These are phyloP conservation scores for Oryza brachyantha DNA, from an alignment of 176 grass and related monocot genomes.

Conservation along the genomic window DNA sequence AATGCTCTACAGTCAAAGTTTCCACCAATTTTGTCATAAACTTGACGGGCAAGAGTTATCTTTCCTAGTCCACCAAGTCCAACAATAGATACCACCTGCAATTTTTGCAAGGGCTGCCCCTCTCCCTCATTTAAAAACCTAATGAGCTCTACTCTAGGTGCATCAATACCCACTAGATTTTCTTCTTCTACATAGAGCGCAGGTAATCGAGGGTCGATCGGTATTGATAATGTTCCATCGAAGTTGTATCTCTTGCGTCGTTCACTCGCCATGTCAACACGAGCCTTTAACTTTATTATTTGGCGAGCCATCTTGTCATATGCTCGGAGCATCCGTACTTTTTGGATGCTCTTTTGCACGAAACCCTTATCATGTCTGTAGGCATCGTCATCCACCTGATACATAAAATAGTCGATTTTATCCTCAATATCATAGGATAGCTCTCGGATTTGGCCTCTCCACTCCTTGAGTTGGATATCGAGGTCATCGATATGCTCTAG, in stretches of 20 bases:
- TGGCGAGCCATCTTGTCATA: neutral
- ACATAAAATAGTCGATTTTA: no score
- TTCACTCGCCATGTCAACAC: neutral
- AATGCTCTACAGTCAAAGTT: neutral
- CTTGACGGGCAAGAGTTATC: neutral
- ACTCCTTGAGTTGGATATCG: no score
- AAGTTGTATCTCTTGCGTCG: neutral
- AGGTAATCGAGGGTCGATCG: neutral
- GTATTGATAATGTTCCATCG: neutral
- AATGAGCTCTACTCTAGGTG: neutral
- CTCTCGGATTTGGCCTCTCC: no score
- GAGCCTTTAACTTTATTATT: neutral
- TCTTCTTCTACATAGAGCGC: neutral
- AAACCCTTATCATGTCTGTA: neutral
- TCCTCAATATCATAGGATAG: no score
- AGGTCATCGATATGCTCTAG: neutral
- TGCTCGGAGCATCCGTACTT: neutral
- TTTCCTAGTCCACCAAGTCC: neutral
- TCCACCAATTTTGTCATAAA: neutral
- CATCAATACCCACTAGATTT: neutral
- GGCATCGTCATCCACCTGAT: no score
- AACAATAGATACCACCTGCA: neutral
- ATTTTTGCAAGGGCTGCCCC: no score
- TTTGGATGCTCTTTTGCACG: neutral
- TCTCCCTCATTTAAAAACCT: neutral